Percentiles rank a stretch among this genome's conserved stretches.
Conservation (phyloP, 192 early-diverging fungal species). For the Podila epigama region DNA sequence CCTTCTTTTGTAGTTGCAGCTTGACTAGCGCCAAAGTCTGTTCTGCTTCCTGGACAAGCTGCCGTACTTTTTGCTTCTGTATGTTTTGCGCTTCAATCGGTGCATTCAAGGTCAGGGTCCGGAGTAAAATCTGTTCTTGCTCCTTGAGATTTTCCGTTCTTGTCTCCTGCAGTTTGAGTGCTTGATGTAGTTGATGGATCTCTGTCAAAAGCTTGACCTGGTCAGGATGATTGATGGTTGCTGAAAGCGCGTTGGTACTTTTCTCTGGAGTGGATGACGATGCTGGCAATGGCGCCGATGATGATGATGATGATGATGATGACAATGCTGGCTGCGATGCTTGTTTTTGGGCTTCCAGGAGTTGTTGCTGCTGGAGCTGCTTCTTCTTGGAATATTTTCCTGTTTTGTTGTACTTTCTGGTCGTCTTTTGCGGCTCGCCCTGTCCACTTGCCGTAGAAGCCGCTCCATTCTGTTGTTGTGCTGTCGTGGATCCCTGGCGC, state of each 20-base stretch:
- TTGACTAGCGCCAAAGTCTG: constrained; percentile 11
- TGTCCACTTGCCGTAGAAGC: constrained; percentile 23
- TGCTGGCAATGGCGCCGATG: background rate
- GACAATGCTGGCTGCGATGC: background rate
- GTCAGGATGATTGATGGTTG: constrained; percentile 14
- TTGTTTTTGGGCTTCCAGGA: background rate
- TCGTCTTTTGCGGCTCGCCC: constrained; percentile 47
- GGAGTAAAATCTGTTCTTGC: constrained; percentile 15
- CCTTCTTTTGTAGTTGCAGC: constrained; percentile 17
- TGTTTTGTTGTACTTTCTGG: constrained; percentile 64
- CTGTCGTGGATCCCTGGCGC: background rate
- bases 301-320: background rate
- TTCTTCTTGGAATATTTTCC: constrained; percentile 68
- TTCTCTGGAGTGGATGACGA: background rate
- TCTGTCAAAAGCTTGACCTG: constrained; percentile 31
- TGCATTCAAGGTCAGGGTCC: constrained; percentile 11
- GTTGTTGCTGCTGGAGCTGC: constrained; percentile 26
- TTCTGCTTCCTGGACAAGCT: constrained; percentile 19
- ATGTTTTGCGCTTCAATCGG: constrained; percentile 18
- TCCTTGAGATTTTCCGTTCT: constrained; percentile 18
- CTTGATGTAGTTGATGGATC: constrained; percentile 26
- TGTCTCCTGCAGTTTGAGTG: constrained; percentile 14
- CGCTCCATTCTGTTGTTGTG: constrained; percentile 6
- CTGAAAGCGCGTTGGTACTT: too few species aligned
- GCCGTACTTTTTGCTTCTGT: constrained; percentile 12